phyloP scores from a whole-genome alignment of 192 early-diverging fungal genomes.

The Entomortierella parvispora region DNA sequence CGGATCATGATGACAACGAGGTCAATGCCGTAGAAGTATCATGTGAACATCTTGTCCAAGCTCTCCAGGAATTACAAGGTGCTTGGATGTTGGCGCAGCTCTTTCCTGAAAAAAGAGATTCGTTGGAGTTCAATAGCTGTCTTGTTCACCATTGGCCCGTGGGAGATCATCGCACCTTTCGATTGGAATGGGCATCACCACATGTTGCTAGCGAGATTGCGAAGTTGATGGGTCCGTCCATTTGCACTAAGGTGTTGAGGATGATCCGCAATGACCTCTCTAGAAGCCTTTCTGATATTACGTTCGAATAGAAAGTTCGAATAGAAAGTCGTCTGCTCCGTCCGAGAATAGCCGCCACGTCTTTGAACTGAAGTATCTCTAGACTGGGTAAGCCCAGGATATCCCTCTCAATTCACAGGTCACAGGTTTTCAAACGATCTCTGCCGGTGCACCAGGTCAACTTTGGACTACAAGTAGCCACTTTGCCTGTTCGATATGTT shows the following conservation, averaged over 20 bases:
- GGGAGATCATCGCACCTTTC: slow-evolving; percentile 4
- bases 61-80: slow-evolving; percentile 4
- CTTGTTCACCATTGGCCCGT: slow-evolving; percentile 23
- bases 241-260: slow-evolving; percentile 8
- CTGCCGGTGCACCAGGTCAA: too few species aligned
- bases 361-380: slow-evolving; percentile 1
- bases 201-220: slow-evolving; percentile 11
- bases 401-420: too few species aligned
- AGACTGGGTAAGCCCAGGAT: too few species aligned
- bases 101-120: slow-evolving; percentile 6
- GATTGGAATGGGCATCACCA: slow-evolving; percentile 16
- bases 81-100: slow-evolving; percentile 7
- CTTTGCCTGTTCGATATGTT: too few species aligned
- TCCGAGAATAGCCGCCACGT: slow-evolving; percentile 5
- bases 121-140: slow-evolving; percentile 14
- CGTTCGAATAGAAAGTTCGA: slow-evolving; percentile 19
- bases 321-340: slow-evolving; percentile 4
- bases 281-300: slow-evolving; percentile 12
- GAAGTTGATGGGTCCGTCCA: not conserved
- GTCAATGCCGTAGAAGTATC: slow-evolving; percentile 7
- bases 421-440: too few species aligned
- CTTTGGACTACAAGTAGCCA: too few species aligned
- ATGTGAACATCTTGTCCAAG: slow-evolving; percentile 4
- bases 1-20: not conserved
- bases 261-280: not conserved